Conservation (phyloP, 2,329 filamentous ascomycete species). For the Colletotrichum liriopes region DNA sequence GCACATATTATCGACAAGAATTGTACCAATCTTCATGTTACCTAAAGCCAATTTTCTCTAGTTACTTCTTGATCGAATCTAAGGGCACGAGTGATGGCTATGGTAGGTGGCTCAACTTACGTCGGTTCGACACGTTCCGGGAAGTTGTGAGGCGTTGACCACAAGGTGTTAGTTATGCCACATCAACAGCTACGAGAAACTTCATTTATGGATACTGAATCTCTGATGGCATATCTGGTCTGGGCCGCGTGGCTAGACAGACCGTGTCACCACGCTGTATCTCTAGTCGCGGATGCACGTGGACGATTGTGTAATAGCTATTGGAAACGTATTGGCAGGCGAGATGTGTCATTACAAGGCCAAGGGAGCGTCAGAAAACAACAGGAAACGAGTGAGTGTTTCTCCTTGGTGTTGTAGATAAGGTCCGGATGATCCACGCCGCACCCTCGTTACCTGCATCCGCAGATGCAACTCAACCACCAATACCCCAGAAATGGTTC, state of each 20-base stretch:
- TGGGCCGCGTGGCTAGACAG: too few relatives aligned
- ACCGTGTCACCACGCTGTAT: too few relatives aligned
- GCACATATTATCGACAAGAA: rapidly evolving
- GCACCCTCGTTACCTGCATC: neutral
- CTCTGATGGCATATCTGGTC: too few relatives aligned
- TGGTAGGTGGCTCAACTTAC: neutral
- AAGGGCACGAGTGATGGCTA: neutral
- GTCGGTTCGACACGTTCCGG: neutral
- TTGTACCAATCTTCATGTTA: too few relatives aligned
- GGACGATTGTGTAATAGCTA: too few relatives aligned
- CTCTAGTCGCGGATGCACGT: too few relatives aligned
- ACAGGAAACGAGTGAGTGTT: too few relatives aligned
- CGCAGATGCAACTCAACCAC: neutral
- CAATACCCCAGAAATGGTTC: neutral
- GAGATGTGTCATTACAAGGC: neutral
- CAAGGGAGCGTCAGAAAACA: neutral
- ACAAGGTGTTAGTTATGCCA: neutral
- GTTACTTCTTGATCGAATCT: neutral
- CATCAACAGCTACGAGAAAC: neutral
- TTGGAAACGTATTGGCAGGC: too few relatives aligned
- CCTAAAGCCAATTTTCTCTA: neutral
- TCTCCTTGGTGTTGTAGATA: neutral
- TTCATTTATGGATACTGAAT: too few relatives aligned
- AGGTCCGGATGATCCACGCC: neutral
- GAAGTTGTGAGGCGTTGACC: neutral